Conservation (phyloP, 192 early-diverging fungal species). For the Gigaspora rosea region DNA sequence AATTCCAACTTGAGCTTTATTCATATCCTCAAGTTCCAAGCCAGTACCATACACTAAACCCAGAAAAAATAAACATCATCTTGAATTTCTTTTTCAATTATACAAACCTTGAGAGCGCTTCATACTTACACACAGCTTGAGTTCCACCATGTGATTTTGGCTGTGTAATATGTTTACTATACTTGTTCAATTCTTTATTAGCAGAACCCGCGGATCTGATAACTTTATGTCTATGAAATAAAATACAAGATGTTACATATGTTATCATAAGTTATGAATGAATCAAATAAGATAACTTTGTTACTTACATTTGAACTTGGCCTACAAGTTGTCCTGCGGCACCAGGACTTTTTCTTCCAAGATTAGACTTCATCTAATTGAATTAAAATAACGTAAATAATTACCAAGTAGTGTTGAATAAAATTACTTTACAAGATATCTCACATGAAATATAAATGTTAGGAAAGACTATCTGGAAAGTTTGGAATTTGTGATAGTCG, state of each 20-base stretch:
- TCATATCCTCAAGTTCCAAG: slow-evolving; percentile 77
- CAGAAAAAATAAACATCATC: neutral
- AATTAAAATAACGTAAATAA: too few species aligned
- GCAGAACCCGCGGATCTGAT: slow-evolving; percentile 33
- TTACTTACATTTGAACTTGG: slow-evolving; percentile 28
- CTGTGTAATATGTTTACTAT: slow-evolving; percentile 87
- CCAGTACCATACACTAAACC: slow-evolving; percentile 90
- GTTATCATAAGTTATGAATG: neutral
- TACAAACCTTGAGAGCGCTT: neutral
- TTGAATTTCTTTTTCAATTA: neutral
- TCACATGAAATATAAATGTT: too few species aligned
- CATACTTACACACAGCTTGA: slow-evolving; percentile 91
- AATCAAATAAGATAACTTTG: neutral
- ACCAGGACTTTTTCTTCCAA: slow-evolving; percentile 22
- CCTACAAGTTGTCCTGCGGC: neutral
- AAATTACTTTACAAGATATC: too few species aligned
- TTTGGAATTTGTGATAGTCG: too few species aligned
- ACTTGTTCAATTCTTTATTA: slow-evolving; percentile 70
- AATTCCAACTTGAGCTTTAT: slow-evolving; percentile 94
- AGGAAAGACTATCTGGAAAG: too few species aligned
- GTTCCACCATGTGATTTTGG: slow-evolving; percentile 92
- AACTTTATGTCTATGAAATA: slow-evolving; percentile 26
- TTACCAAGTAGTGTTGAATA: too few species aligned
- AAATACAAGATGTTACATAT: neutral
- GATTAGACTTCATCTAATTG: slow-evolving; percentile 13